Percentiles rank a stretch among this genome's conserved stretches.
phyloP scores from a whole-genome alignment of 1,139 yeast species.

The Insectozyma bohioensis region DNA sequence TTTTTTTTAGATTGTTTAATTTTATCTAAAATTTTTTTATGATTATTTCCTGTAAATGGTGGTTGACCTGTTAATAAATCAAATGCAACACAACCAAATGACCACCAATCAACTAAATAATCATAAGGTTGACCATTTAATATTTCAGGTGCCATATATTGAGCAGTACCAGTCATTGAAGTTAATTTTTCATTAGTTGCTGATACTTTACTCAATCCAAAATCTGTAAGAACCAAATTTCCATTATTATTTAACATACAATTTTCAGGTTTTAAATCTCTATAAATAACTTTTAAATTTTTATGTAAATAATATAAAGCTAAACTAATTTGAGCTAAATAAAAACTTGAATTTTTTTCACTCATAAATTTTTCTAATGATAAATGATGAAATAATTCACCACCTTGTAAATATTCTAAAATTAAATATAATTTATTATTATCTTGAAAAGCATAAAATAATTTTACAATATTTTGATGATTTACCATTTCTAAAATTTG shows the following conservation, averaged over 20 bases:
- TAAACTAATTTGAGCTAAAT: constrained; percentile 82
- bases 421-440: constrained; percentile 73
- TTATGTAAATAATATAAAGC: constrained; percentile 78
- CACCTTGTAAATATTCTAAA: constrained; percentile 89
- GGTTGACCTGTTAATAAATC: constrained; percentile 91
- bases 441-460: constrained; percentile 90
- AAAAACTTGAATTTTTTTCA: constrained; percentile 77
- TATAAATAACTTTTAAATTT: constrained; percentile 77
- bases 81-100: constrained; percentile 84
- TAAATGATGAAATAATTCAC: constrained; percentile 85
- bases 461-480: constrained; percentile 86
- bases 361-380: constrained; percentile 50
- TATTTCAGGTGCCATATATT: constrained; percentile 96
- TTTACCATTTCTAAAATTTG: constrained; percentile 46
- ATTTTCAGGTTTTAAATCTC: constrained; percentile 93
- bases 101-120: constrained; percentile 94
- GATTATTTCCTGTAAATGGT: constrained; percentile 89
- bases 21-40: constrained; percentile 78
- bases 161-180: constrained; percentile 91
- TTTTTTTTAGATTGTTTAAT: constrained; percentile 64
- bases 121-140: constrained; percentile 84
- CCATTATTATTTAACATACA: constrained; percentile 81
- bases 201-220: constrained; percentile 80
- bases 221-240: constrained; percentile 83
- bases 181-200: constrained; percentile 42